These are phyloP conservation scores for Macrolepiota dolichaula DNA, from an alignment of 768 basidiomycete species.

Conservation along the genomic window DNA sequence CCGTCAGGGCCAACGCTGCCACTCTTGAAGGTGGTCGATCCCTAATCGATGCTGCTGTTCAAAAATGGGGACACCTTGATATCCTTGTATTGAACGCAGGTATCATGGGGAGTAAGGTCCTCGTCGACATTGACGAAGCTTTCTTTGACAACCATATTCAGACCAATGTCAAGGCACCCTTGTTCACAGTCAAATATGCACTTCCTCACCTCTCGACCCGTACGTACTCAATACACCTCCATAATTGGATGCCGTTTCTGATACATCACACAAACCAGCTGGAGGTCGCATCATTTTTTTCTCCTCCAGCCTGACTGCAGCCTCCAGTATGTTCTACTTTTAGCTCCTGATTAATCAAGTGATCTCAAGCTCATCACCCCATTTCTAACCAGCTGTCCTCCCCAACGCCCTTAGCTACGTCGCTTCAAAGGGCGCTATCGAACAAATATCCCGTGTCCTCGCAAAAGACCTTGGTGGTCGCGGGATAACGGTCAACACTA, in stretches of 20 bases:
- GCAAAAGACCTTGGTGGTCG: slow-evolving; percentile 53
- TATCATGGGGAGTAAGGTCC: slow-evolving; percentile 46
- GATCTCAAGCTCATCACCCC: neutral
- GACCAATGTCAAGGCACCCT: slow-evolving; percentile 56
- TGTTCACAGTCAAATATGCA: slow-evolving; percentile 51
- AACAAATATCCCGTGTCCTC: slow-evolving; percentile 54
- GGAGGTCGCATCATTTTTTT: slow-evolving; percentile 59
- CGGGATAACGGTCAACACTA: slow-evolving; percentile 55
- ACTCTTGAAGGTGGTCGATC: slow-evolving; percentile 42
- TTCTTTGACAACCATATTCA: slow-evolving; percentile 49
- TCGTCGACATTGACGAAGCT: slow-evolving; percentile 51
- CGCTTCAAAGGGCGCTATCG: slow-evolving; percentile 57
- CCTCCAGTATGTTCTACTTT: slow-evolving; percentile 28
- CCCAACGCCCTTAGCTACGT: slow-evolving; percentile 50
- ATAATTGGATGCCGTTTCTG: neutral
- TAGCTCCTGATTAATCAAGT: neutral
- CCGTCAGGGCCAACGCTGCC: slow-evolving; percentile 50
- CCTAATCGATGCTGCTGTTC: slow-evolving; percentile 46
- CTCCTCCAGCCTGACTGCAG: slow-evolving; percentile 45
- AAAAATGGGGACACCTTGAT: slow-evolving; percentile 49
- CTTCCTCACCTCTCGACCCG: slow-evolving; percentile 39
- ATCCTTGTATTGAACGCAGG: slow-evolving; percentile 60
- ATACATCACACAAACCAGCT: slow-evolving; percentile 21
- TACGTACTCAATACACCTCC: slow-evolving; percentile 21
- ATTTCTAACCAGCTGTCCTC: slow-evolving; percentile 28